These are phyloP conservation scores for Striga hermonthica DNA, from an alignment of 305 asterid genomes.

Conservation along the genomic window DNA sequence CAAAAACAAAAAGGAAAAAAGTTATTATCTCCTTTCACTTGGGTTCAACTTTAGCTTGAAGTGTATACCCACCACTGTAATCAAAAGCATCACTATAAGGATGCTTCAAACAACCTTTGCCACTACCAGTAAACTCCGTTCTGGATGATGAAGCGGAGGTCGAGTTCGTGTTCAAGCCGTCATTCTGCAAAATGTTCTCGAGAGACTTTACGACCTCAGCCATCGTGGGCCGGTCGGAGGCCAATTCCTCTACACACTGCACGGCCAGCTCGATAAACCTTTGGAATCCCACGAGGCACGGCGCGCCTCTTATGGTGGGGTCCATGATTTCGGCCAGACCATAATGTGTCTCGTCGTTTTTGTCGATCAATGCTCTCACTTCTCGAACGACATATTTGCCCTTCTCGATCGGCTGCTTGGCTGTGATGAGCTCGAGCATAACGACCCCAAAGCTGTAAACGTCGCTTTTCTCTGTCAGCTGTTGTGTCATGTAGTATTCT, in stretches of 20 bases:
- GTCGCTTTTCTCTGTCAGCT: conserved; percentile 82
- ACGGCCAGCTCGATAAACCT: conserved; percentile 72
- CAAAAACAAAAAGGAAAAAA: too few species aligned
- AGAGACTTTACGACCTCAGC: conserved; percentile 72
- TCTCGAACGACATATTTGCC: conserved; percentile 85
- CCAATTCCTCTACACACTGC: conserved; percentile 91
- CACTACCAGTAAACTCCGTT: conserved; percentile 56
- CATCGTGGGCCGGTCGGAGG: conserved; percentile 86
- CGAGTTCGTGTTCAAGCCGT: conserved; percentile 66
- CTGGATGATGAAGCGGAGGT: conserved; percentile 79
- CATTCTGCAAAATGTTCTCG: conserved; percentile 64
- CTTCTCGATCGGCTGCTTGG: conserved; percentile 77
- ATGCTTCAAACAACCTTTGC: conserved; percentile 43
- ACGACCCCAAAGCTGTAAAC: conserved; percentile 93
- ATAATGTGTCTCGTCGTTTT: conserved; percentile 52
- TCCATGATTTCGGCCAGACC: conserved; percentile 66
- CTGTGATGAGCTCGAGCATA: conserved; percentile 84
- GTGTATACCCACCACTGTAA: conserved; percentile 67
- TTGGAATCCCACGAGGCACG: conserved; percentile 52
- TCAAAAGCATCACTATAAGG: conserved; percentile 69
- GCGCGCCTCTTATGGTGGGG: conserved; percentile 49
- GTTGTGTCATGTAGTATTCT: conserved; percentile 85
- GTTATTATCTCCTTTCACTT: conserved; percentile 36
- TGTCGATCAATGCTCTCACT: conserved; percentile 52
- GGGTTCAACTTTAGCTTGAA: conserved; percentile 70